Base-by-base conservation (phyloP, 148 eudicot species). In the Rheum nobile region DNA sequence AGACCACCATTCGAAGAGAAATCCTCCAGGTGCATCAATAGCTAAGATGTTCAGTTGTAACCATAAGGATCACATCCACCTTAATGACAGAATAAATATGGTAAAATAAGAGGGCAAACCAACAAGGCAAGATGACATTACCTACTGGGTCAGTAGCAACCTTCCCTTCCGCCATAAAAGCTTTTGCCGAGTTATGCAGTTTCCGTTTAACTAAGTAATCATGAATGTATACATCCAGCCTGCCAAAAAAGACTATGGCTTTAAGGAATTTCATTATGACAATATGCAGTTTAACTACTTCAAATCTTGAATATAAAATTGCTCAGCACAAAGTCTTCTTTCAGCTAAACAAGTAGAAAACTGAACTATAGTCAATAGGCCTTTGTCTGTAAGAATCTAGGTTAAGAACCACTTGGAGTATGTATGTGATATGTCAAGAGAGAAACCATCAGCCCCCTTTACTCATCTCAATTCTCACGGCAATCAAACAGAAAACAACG, bases 1-100 rank as follows among this genome's bases (percentile, higher is more conserved):
- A 54, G 99, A 95, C 99, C 99, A 95, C 99, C 99, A 95, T 80
- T 95, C 99, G 61, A 95, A 95, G 63, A 95, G 97, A 85, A 95
- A 95, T 32, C 99, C 99, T 43, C 99, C 99, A 67, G 99, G 99
- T 38, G 99, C 99, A 85, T 95, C 99, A 82, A 95, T 95, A 38
- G 99, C 99, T 95, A 84, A 80, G 77, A 86, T 34, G 61, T 73
- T 61, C 46, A 72, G 50, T 71, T 22, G 17, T 4, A 32, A 55
- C 16, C 67, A 16, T 46, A 59, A 65, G 70, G 39, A 34, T 65
- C 46, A 13, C 34, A 65, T 14, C 19, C 46, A 54, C 71, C 41
- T 24, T 13, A 31, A 42, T 68, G 41, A 73, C 37, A 42, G 42
- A 55, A 75, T 5, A 6, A 26, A 71, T 11, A 28, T 57, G 21